Evolutionary conservation across 75 land plant species (phyloP).

Genomic region (Chamaecyparis obtusa): DNA sequence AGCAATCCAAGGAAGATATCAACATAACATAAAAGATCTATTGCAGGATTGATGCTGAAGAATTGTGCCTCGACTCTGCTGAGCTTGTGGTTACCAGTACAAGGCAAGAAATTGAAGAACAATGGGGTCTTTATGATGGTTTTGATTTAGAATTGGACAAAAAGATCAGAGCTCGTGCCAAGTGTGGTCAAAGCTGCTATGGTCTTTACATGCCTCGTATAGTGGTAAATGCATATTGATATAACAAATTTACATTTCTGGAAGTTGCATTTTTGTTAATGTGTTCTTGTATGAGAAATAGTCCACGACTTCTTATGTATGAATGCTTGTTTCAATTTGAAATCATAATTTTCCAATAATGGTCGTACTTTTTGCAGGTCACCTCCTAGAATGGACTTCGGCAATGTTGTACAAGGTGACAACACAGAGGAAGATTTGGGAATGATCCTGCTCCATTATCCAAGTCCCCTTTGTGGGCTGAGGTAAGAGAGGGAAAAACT

Average conservation of each 20-base stretch:
- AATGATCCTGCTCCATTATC: conserved; percentile 43
- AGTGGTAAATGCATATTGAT: conserved; percentile 66
- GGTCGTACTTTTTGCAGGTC: conserved; percentile 35
- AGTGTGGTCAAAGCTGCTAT: conserved; percentile 71
- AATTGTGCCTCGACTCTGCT: conserved; percentile 70
- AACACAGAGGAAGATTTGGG: conserved; percentile 55
- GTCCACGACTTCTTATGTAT: neutral
- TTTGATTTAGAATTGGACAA: conserved; percentile 76
- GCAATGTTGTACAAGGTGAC: conserved; percentile 57
- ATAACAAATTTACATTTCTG: neutral
- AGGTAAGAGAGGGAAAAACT: conserved; percentile 31
- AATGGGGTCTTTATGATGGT: conserved; percentile 91
- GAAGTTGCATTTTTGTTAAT: conserved; percentile 4
- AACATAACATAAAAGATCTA: conserved; percentile 75
- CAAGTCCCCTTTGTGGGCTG: conserved; percentile 66
- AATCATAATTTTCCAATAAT: neutral
- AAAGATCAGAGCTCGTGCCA: conserved; percentile 67
- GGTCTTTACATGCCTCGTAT: conserved; percentile 93
- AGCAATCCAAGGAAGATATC: conserved; percentile 77
- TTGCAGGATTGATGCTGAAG: conserved; percentile 89
- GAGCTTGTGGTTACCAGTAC: conserved; percentile 92
- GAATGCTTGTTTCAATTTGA: neutral
- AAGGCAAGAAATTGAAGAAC: conserved; percentile 90
- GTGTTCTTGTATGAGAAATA: neutral
- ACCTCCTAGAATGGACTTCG: conserved; percentile 94